Base-by-base conservation (phyloP, 176 grass and related monocot species). In the Musa troglodytarum region DNA sequence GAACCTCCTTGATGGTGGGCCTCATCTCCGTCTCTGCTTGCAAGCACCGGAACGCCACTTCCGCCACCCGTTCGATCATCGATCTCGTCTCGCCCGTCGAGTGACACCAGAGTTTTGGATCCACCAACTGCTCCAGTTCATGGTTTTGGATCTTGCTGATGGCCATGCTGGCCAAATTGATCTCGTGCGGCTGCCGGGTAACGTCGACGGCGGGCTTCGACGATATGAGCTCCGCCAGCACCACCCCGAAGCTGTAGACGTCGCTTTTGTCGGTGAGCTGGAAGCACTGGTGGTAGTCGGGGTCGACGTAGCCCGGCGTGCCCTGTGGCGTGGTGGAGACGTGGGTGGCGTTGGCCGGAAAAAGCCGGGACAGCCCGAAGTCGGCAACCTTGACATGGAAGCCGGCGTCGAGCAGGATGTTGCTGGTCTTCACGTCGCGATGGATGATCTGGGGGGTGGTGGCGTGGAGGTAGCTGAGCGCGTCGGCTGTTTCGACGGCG, bases 161-260 rank as follows among this genome's bases (percentile, higher is more conserved):
- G 49, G 94, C 88, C 80, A 93, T 85, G 73, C 54, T 88, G 1
- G 82, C 74, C 54, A 97, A n/a, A 72, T 97, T 97, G 24, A 97
- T 91, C n/a, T 97, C 94, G 9, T 81, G 78, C 10, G 75, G 77
- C 69, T 73, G 83, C 80, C 94, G 82, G 67, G 22, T 72, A 77
- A 94, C 87, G 70, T 99, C 90, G 55, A 94, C 95, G 1, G 90
- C 95, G 5, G 86, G 86, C 64, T 99, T 99, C 29, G 95, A 94
- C 13, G 95, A 94, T 74, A 99, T 91, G 21, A 99, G 73, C 83
- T 99, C 96, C 9, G 86, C 80, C 73, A 99, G 13, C 1, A 99
- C 91, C 10, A 99, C 96, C 0, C 95, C 96, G 0, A 99, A 99
- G 59, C 96, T 99, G 55, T 99, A 99, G 7, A 99, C 96, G 14